Conservation (phyloP, 2,329 filamentous ascomycete genomes). For the Bertia moriformis region DNA sequence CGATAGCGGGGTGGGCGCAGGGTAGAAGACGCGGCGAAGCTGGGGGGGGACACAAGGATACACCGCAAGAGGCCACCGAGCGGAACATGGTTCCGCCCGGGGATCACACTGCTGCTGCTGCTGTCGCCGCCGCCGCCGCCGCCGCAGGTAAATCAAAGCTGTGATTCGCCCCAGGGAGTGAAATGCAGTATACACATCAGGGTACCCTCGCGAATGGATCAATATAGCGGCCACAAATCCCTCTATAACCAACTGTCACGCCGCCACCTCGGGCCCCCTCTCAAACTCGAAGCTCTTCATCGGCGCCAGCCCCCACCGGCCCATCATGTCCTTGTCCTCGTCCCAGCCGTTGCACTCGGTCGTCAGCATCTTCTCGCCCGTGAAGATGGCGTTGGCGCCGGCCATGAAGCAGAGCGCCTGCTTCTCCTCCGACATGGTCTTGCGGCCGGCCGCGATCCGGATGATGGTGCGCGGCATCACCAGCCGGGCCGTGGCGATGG, state of each 20-base stretch:
- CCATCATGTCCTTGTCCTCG: constrained; percentile 73
- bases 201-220: too few relatives aligned
- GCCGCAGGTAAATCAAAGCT: too few relatives aligned
- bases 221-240: too few relatives aligned
- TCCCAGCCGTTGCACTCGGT: constrained; percentile 86
- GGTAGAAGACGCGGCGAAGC: too few relatives aligned
- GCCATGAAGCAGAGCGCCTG: constrained; percentile 82
- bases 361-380: constrained; percentile 88
- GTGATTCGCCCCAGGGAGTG: too few relatives aligned
- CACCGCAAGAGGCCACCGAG: too few relatives aligned
- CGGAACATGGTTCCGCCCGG: too few relatives aligned
- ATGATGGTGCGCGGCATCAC: constrained; percentile 78
- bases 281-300: constrained; percentile 36
- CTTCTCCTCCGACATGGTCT: constrained; percentile 75
- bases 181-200: too few relatives aligned
- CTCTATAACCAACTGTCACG: too few relatives aligned
- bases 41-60: too few relatives aligned
- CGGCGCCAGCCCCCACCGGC: constrained; percentile 65
- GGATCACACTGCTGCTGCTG: too few relatives aligned
- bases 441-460: constrained; percentile 70
- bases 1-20: constrained; percentile 33
- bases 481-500: constrained; percentile 69
- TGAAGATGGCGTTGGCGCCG: constrained; percentile 87
- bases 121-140: too few relatives aligned
- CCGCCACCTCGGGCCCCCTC: neutral